Conservation (phyloP, 352 stramenopile genomes). For the Globisporangium ultimum region DNA sequence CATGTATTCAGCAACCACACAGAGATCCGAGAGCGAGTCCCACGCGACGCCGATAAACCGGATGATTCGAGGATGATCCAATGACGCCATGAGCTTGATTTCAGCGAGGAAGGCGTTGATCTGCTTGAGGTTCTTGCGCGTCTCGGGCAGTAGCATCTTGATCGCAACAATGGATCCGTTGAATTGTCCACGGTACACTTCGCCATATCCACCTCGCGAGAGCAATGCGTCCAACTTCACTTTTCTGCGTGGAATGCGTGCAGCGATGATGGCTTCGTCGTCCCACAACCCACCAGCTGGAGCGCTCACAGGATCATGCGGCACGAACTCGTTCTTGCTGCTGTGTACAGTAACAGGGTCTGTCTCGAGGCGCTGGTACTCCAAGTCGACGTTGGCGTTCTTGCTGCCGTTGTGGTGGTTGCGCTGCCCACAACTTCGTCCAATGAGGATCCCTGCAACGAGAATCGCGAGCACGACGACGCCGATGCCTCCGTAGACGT, state of each 20-base stretch:
- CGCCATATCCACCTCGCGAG: conserved; percentile 17
- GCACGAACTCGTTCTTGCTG: no score
- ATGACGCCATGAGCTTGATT: conserved; percentile 48
- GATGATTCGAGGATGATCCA: conserved; percentile 65
- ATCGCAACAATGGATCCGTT: conserved; percentile 46
- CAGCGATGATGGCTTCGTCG: conserved; percentile 4
- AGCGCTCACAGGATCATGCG: no score
- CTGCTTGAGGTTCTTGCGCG: conserved; percentile 43
- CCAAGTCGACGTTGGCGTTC: no score
- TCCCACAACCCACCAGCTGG: background rate
- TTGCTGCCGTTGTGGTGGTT: no score
- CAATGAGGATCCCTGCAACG: no score
- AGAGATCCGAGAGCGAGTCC: conserved; percentile 36
- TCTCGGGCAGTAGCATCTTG: conserved; percentile 52
- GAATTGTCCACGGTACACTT: conserved; percentile 27
- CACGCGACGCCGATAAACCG: conserved; percentile 65
- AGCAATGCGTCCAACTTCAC: background rate
- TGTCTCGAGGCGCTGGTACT: no score
- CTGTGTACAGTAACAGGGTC: no score
- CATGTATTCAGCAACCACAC: conserved; percentile 49
- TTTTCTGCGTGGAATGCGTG: background rate
- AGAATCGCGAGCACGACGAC: no score
- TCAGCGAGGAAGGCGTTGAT: conserved; percentile 51
- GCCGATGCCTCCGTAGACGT: no score
- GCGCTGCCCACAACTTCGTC: no score